Percentiles rank a stretch among this genome's conserved stretches.
These are phyloP conservation scores for Lichenothelia convexa DNA, from an alignment of 495 filamentous ascomycete species.

Conservation along the genomic window DNA sequence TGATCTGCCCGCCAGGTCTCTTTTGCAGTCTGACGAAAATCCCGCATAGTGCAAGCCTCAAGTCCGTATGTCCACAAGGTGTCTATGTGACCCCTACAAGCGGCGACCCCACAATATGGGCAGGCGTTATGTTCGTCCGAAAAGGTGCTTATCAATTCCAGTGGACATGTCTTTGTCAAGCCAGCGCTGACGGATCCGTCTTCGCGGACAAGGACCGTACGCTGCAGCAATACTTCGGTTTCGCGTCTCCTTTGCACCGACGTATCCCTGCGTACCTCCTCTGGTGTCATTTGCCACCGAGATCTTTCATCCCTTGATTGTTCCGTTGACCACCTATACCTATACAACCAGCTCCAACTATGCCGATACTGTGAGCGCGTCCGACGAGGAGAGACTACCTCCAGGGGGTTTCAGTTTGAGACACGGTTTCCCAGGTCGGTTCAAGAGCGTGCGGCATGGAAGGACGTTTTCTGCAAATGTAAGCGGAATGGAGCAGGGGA, in stretches of 20 bases:
- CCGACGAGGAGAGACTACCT: conserved; percentile 61
- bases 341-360: conserved; percentile 58
- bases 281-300: conserved; percentile 75
- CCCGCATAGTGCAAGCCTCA: conserved; percentile 51
- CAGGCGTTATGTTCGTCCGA: conserved; percentile 75
- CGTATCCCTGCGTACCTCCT: conserved; percentile 64
- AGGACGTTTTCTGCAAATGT: too few relatives aligned
- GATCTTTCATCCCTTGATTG: conserved; percentile 85
- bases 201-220: conserved; percentile 50
- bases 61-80: conserved; percentile 61
- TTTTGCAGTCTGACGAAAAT: not conserved
- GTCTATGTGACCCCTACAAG: conserved; percentile 74
- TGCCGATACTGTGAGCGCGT: conserved; percentile 56
- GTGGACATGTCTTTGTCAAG: not conserved
- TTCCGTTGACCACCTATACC: conserved; percentile 76
- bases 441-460: not conserved
- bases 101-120: conserved; percentile 64
- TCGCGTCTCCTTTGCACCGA: conserved; percentile 66
- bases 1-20: not conserved
- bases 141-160: conserved; percentile 34
- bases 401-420: conserved; percentile 76
- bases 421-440: conserved; percentile 65
- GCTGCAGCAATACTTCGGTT: conserved; percentile 75
- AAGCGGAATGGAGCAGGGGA: too few relatives aligned
- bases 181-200: not conserved